These are phyloP conservation scores for Phallus indusiatus DNA, from an alignment of 768 basidiomycete species.

Conservation along the genomic window DNA sequence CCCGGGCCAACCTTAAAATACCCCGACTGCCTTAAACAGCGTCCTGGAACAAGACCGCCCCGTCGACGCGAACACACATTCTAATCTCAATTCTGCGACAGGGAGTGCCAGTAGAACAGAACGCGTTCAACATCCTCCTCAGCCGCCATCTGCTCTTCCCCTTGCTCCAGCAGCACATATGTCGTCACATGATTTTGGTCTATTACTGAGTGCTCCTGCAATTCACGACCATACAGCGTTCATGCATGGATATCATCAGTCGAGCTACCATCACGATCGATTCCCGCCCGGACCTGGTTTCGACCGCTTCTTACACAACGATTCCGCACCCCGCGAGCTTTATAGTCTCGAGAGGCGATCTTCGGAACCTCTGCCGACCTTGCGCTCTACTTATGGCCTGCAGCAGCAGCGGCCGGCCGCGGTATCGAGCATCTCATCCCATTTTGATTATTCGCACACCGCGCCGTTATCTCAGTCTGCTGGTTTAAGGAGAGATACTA, in stretches of 20 bases:
- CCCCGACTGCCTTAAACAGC: background rate
- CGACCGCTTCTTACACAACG: background rate
- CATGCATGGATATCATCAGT: slow-evolving; percentile 2
- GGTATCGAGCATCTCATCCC: background rate
- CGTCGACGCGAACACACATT: background rate
- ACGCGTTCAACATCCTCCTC: background rate
- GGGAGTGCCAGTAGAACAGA: background rate
- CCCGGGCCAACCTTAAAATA: background rate
- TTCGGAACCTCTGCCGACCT: background rate
- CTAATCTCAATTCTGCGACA: background rate
- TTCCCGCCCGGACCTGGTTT: background rate
- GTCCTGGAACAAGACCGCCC: background rate
- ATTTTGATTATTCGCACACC: background rate
- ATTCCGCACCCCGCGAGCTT: background rate
- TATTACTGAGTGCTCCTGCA: slow-evolving; percentile 31
- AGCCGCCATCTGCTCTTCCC: too few relatives aligned
- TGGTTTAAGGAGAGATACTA: background rate
- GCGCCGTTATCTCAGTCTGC: background rate
- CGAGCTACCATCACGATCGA: background rate
- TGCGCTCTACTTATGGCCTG: background rate
- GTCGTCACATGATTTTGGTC: slow-evolving; percentile 29
- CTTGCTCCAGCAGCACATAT: background rate
- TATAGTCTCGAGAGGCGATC: background rate
- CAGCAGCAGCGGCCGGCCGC: background rate
- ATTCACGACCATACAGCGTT: slow-evolving; percentile 29